Percentiles rank a stretch among this genome's conserved stretches.
Conservation (phyloP, 2,329 filamentous ascomycete species). For the Diaporthe velutina region DNA sequence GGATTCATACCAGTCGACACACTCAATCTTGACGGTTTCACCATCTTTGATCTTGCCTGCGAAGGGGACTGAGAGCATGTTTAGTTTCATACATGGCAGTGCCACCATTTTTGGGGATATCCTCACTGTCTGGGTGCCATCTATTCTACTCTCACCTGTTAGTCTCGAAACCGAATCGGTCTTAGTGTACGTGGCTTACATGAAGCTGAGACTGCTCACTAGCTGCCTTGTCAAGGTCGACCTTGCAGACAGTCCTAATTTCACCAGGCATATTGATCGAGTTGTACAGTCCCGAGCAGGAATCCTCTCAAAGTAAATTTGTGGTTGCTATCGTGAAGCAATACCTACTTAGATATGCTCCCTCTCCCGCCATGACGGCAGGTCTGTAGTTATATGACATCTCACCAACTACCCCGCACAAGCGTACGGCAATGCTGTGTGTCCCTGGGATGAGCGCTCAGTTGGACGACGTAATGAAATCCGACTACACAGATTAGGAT, state of each 20-base stretch:
- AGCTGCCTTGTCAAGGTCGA: conserved; percentile 79
- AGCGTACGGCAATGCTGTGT: conserved; percentile 15
- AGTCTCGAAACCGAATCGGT: background rate
- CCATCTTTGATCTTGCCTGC: conserved; percentile 81
- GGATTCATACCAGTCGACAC: conserved; percentile 77
- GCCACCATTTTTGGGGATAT: background rate
- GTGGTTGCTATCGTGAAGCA: background rate
- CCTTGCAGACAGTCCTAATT: conserved; percentile 78
- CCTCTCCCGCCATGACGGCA: background rate
- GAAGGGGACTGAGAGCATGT: conserved; percentile 73
- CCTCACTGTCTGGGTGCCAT: conserved; percentile 90
- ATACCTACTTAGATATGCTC: background rate
- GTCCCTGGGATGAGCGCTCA: background rate
- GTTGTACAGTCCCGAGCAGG: background rate
- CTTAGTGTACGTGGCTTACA: conserved; percentile 60
- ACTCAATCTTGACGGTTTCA: conserved; percentile 94
- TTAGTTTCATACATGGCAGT: background rate
- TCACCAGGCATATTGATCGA: conserved; percentile 42
- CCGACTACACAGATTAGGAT: conserved; percentile 12
- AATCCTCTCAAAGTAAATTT: background rate
- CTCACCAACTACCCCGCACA: conserved; percentile 38
- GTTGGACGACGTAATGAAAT: conserved; percentile 37
- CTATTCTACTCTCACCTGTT: conserved; percentile 71
- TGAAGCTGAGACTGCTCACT: conserved; percentile 78
- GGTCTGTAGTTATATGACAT: conserved; percentile 20